Evolutionary conservation across 1,139 yeast genomes (phyloP).

Genomic region (Kluyveromyces marxianus): DNA sequence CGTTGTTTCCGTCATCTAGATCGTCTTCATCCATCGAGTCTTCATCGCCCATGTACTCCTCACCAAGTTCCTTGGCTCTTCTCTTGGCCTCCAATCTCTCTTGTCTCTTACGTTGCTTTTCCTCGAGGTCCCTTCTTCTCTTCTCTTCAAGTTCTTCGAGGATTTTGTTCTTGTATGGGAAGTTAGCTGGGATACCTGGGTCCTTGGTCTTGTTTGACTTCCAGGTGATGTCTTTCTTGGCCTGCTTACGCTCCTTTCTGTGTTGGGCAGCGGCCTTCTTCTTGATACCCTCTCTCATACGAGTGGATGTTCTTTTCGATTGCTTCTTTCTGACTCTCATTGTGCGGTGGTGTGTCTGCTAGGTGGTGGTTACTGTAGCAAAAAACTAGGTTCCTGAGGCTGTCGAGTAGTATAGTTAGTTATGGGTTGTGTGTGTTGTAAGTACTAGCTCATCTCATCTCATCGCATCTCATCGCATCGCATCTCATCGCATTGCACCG

Average conservation of each 20-base stretch:
- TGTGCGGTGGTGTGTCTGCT: not conserved
- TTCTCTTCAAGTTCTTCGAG: slow-evolving; percentile 72
- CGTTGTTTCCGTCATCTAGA: slow-evolving; percentile 34
- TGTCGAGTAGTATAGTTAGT: no score
- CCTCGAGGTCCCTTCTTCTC: slow-evolving; percentile 57
- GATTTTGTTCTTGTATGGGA: slow-evolving; percentile 86
- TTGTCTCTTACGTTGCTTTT: slow-evolving; percentile 39
- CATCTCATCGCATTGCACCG: slow-evolving; percentile 17
- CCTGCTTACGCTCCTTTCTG: slow-evolving; percentile 70
- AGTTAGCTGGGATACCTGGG: slow-evolving; percentile 89
- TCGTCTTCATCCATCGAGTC: slow-evolving; percentile 42
- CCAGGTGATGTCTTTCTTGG: slow-evolving; percentile 93
- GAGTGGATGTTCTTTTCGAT: slow-evolving; percentile 74
- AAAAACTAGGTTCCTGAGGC: no score
- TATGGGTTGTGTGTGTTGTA: no score
- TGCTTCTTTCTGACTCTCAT: slow-evolving; percentile 33
- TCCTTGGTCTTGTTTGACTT: slow-evolving; percentile 75
- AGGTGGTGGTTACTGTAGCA: not conserved
- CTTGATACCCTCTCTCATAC: slow-evolving; percentile 91
- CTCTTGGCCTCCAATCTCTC: slow-evolving; percentile 41
- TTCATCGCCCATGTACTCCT: slow-evolving; percentile 35
- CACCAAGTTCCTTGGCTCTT: slow-evolving; percentile 40
- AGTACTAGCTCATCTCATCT: not conserved
- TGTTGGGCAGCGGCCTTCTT: slow-evolving; percentile 91
- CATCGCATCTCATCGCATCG: slow-evolving; percentile 13